These are phyloP conservation scores for Boletus edulis DNA, from an alignment of 768 basidiomycete species.

Conservation along the genomic window DNA sequence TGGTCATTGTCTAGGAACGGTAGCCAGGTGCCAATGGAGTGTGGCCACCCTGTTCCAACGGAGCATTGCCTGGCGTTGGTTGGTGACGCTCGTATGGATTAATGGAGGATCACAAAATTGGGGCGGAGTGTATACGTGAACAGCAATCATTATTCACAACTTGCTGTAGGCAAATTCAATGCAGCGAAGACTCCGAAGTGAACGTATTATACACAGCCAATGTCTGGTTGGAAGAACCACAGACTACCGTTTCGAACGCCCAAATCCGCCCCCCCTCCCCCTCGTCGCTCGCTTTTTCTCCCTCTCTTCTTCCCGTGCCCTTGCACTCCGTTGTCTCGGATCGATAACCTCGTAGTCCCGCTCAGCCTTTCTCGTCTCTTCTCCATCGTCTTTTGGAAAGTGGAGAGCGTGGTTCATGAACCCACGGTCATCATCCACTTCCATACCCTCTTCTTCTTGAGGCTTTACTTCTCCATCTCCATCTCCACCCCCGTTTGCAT, in stretches of 20 bases:
- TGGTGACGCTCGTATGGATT: background rate
- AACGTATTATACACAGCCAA: background rate
- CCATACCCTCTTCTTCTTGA: constrained; percentile 52
- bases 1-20: background rate
- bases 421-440: constrained; percentile 74
- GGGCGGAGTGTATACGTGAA: background rate
- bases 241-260: constrained; percentile 23
- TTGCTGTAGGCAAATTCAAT: background rate
- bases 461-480: constrained; percentile 12
- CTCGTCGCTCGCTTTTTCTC: constrained; percentile 50
- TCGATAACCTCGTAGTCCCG: constrained; percentile 90
- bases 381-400: constrained; percentile 77
- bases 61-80: background rate
- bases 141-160: background rate
- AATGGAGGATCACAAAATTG: background rate
- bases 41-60: background rate
- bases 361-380: constrained; percentile 75
- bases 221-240: background rate
- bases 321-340: constrained; percentile 67
- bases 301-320: constrained; percentile 75
- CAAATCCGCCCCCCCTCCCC: constrained; percentile 20
- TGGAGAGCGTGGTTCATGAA: constrained; percentile 71
- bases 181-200: background rate
- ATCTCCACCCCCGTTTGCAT: constrained; percentile 13
- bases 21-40: background rate